Percentiles rank a stretch among this genome's conserved stretches.
Evolutionary conservation across 148 eudicot species (phyloP).

Genomic region (Rhododendron vialii): DNA sequence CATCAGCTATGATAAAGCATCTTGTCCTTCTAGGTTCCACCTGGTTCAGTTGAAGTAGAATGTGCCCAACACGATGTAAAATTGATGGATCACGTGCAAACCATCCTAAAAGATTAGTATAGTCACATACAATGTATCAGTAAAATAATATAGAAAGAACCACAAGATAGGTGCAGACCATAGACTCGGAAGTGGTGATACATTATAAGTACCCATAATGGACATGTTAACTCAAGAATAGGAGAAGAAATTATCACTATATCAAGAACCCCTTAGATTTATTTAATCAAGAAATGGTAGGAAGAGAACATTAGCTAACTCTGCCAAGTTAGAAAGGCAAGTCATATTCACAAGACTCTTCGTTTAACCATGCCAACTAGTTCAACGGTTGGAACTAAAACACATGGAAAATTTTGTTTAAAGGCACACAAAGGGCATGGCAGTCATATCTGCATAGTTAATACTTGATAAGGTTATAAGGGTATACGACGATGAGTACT

Average conservation of each 20-base stretch:
- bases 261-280: neutral
- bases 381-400: neutral
- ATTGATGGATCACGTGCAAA: conserved; percentile 80
- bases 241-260: neutral
- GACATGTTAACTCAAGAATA: neutral
- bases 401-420: neutral
- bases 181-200: neutral
- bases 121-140: neutral
- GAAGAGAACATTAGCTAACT: neutral
- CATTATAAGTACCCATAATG: neutral
- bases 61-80: conserved; percentile 71
- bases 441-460: neutral
- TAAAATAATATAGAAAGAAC: neutral
- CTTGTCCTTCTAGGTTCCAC: conserved; percentile 61
- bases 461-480: neutral
- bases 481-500: neutral
- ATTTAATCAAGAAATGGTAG: neutral
- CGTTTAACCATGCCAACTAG: neutral
- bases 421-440: conserved; percentile 3
- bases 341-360: neutral
- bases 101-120: conserved; percentile 45
- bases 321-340: neutral
- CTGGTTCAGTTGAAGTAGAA: conserved; percentile 55
- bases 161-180: neutral
- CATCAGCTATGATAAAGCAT: conserved; percentile 65